phyloP scores from a whole-genome alignment of 495 filamentous ascomycete genomes.

The Staphylotrichum tortipilum region DNA sequence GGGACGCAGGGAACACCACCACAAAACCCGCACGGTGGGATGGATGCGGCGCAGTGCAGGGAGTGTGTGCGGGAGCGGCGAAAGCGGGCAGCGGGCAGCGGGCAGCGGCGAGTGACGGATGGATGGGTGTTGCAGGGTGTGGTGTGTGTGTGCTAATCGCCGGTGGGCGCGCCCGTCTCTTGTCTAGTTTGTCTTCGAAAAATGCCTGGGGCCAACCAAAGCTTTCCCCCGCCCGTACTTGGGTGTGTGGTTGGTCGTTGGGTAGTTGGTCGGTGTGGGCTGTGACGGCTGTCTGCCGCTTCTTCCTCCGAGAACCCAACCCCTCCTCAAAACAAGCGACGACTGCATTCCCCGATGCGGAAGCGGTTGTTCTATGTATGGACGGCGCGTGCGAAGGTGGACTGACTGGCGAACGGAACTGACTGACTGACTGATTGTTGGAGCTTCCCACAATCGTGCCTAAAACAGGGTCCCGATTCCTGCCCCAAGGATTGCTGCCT shows the following conservation, averaged over 20 bases:
- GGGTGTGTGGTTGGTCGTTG: no score
- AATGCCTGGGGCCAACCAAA: neutral
- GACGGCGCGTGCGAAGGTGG: neutral
- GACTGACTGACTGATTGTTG: neutral
- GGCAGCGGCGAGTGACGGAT: no score
- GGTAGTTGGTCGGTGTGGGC: no score
- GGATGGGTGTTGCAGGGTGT: no score
- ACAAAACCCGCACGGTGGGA: slow-evolving; percentile 2
- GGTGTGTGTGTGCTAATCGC: no score
- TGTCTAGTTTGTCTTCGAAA: neutral
- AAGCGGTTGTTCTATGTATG: neutral
- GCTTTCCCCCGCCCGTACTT: neutral
- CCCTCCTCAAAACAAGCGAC: no score
- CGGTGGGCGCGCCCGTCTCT: no score
- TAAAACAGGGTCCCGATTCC: neutral
- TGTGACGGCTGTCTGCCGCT: no score
- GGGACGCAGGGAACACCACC: neutral
- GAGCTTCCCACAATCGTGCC: no score
- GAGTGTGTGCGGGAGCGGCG: neutral
- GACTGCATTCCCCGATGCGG: neutral
- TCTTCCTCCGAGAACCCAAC: no score
- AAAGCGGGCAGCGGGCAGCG: no score
- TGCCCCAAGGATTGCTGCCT: neutral
- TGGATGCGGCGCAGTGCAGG: slow-evolving; percentile 6
- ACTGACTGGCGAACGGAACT: neutral